Evolutionary conservation across 2,329 filamentous ascomycete species (phyloP).

Genomic region (Aspergillus aculeatus): DNA sequence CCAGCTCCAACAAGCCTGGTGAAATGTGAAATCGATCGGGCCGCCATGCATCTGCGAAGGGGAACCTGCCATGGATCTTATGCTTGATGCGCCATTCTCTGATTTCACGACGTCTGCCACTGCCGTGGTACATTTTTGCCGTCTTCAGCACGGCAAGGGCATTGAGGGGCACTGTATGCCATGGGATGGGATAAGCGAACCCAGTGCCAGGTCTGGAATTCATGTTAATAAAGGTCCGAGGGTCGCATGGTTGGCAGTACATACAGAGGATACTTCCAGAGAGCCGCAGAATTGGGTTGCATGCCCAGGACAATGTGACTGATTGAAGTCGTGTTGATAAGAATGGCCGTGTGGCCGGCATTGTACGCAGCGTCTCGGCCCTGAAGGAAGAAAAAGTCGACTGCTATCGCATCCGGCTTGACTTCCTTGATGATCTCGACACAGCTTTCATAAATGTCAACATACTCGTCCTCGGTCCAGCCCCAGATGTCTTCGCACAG

Average conservation of each 20-base stretch:
- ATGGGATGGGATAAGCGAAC: conserved; percentile 49
- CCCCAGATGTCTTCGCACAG: conserved; percentile 30
- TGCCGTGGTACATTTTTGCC: conserved; percentile 27
- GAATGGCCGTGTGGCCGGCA: conserved; percentile 32
- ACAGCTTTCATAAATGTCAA: conserved; percentile 41
- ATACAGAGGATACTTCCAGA: conserved; percentile 38
- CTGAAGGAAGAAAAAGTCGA: conserved; percentile 48
- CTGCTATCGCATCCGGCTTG: conserved; percentile 42
- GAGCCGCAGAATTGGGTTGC: conserved; percentile 38
- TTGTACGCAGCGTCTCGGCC: conserved; percentile 46
- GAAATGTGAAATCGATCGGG: conserved; percentile 30
- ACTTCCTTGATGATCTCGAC: conserved; percentile 40
- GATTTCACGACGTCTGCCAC: conserved; percentile 24
- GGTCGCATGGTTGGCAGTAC: background rate
- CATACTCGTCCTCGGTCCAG: conserved; percentile 44
- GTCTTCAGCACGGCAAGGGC: conserved; percentile 37
- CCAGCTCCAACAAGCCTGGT: conserved; percentile 33
- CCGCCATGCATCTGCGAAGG: conserved; percentile 28
- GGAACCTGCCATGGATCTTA: conserved; percentile 28
- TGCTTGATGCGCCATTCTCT: conserved; percentile 25
- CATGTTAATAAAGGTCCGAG: background rate
- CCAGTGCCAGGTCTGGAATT: conserved; percentile 43
- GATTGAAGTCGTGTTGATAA: conserved; percentile 49
- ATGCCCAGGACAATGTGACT: conserved; percentile 41
- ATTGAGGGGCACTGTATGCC: conserved; percentile 45